Conservation (phyloP, 148 eudicot genomes). For the Chenopodium formosanum region DNA sequence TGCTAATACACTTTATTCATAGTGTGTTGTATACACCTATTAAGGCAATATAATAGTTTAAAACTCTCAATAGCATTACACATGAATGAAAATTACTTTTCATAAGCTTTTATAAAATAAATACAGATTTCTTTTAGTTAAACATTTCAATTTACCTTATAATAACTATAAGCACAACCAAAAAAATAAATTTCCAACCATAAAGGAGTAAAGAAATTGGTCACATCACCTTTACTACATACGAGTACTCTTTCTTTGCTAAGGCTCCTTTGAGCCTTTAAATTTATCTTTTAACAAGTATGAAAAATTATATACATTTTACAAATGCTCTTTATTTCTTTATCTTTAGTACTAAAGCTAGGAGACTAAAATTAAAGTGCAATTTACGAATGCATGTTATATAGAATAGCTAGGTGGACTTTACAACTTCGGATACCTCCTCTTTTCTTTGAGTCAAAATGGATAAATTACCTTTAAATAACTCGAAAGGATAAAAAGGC, state of each 20-base stretch:
- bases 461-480: conserved; percentile 32
- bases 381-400: conserved; percentile 12
- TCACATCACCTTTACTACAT: conserved; percentile 2
- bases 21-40: too few relatives aligned
- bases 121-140: too few relatives aligned
- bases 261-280: conserved; percentile 31
- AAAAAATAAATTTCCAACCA: conserved; percentile 13
- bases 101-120: too few relatives aligned
- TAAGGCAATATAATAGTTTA: not conserved
- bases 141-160: not conserved
- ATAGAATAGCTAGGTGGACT: conserved; percentile 10
- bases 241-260: conserved; percentile 15
- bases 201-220: conserved; percentile 5
- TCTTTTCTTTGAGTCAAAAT: conserved; percentile 27
- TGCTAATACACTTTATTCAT: too few relatives aligned
- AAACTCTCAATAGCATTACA: not conserved
- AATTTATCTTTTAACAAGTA: conserved; percentile 23
- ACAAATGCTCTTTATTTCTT: conserved; percentile 22
- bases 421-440: conserved; percentile 37
- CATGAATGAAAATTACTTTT: too few relatives aligned
- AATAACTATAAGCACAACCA: not conserved
- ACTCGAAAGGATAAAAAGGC: conserved; percentile 23
- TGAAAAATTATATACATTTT: conserved; percentile 25
- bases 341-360: conserved; percentile 20
- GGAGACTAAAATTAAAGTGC: conserved; percentile 22